These are phyloP conservation scores for Alnus rubra DNA, from an alignment of 306 rosid genomes.

Conservation along the genomic window DNA sequence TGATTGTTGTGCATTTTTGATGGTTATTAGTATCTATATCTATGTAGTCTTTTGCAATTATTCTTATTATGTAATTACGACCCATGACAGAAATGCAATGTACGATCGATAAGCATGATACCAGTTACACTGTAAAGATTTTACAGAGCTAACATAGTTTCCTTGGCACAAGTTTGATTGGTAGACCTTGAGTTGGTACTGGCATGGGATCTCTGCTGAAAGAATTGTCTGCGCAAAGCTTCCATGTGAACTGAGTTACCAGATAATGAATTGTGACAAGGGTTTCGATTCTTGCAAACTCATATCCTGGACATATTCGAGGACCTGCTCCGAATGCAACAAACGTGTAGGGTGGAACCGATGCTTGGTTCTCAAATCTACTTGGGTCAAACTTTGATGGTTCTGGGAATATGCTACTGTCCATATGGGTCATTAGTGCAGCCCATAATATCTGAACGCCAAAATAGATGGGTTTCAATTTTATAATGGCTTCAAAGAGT, in stretches of 20 bases:
- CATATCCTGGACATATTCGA: constrained; percentile 71
- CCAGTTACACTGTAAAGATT: not conserved
- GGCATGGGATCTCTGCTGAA: constrained; percentile 64
- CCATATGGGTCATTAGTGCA: constrained; percentile 70
- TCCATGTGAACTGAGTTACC: constrained; percentile 70
- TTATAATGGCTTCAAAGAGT: not conserved
- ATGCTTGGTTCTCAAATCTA: constrained; percentile 61
- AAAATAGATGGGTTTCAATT: not conserved
- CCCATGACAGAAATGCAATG: not conserved
- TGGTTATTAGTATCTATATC: too few relatives aligned
- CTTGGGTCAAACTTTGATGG: constrained; percentile 73
- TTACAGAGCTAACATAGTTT: constrained; percentile 15
- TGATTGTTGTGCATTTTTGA: too few relatives aligned
- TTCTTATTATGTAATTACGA: not conserved
- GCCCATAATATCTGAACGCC: constrained; percentile 66
- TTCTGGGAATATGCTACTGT: constrained; percentile 50
- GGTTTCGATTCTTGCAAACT: constrained; percentile 64
- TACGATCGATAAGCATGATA: not conserved
- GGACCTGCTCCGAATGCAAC: constrained; percentile 72
- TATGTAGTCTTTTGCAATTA: not conserved
- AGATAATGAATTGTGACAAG: constrained; percentile 65
- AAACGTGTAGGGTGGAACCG: constrained; percentile 61
- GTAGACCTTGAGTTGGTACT: constrained; percentile 58
- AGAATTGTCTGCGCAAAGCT: constrained; percentile 50
- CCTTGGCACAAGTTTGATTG: constrained; percentile 49